Evolutionary conservation across 495 filamentous ascomycete species (phyloP), one percentile per base, ranked within the genome.

Genomic region (Apodospora peruviana): DNA sequence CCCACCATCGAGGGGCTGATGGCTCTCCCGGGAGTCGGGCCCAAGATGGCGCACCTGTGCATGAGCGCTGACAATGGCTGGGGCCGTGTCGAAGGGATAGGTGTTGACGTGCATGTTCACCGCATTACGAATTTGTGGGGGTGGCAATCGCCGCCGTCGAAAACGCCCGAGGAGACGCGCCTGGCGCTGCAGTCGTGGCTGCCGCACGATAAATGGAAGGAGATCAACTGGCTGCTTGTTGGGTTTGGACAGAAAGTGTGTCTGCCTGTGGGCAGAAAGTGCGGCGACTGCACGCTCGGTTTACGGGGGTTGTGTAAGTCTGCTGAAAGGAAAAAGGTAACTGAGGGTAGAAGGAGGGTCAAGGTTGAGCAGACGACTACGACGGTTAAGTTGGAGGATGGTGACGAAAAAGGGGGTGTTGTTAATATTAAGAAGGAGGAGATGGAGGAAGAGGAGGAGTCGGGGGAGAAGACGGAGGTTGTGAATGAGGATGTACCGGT

Each of bases 11-110:
- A 83, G 42, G 90, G 84, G 0, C 73, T 98, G 16, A 83, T 84
- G 60, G 76, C 81, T 5, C 79, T 98, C 0, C 93, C 93, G 0
- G 93, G 93, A 2, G 91, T 98, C 0, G 93, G 93, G 0, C 93
- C 93, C 5, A 98, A 98, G 69, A 98, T 98, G 91, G 93, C 88
- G 17, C 90, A 94, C 60, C 77, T 98, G 3, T 95, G 89, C 66
- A 80, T 97, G 78, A 84, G 71, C 10, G 78, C 69, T 5, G 47
- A 55, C 0, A 50, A 66, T 50, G 80, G 79, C 2, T 84, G 82
- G 82, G 69, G 67, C 45, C 61, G 73, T 20, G 75, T 74, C 5
- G 73, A 80, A 47, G 82, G 82, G 0, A 80, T 86, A 50, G 82
- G 82, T 20, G 82, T 85, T 25, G 82, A 86, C 64, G 80, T 84